phyloP scores from a whole-genome alignment of 805 yeast genomes.

The Sugiyamaella floridensis region DNA sequence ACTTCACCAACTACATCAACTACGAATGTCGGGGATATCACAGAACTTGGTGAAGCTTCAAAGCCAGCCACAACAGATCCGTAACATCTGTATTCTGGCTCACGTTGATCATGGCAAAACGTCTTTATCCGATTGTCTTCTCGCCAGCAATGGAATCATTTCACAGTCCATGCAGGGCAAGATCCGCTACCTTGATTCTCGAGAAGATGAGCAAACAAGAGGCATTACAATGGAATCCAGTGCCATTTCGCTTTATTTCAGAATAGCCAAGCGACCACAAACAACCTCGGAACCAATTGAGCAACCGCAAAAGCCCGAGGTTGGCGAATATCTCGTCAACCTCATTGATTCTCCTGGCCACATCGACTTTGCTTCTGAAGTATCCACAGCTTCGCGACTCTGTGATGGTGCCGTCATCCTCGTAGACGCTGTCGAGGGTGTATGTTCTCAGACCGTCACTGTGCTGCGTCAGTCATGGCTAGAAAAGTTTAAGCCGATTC shows the following conservation, averaged over 20 bases:
- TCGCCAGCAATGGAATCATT: conserved; percentile 94
- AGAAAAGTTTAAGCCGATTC: conserved; percentile 78
- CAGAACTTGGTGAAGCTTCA: conserved; percentile 63
- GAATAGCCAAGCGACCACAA: conserved; percentile 42
- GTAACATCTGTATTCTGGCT: conserved; percentile 92
- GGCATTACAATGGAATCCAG: conserved; percentile 98
- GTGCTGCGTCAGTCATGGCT: conserved; percentile 94
- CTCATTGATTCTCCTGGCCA: conserved; percentile 99
- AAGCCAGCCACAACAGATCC: conserved; percentile 56
- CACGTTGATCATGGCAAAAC: conserved; percentile 99
- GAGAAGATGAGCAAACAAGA: conserved; percentile 92
- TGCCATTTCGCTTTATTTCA: conserved; percentile 88
- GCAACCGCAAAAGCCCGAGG: conserved; percentile 19
- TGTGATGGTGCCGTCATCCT: conserved; percentile 96
- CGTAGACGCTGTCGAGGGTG: conserved; percentile 97
- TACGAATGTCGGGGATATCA: conserved; percentile 28
- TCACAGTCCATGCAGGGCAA: conserved; percentile 94
- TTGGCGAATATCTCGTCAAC: conserved; percentile 78
- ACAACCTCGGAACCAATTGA: conserved; percentile 8
- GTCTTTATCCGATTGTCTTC: conserved; percentile 80
- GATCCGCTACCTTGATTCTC: conserved; percentile 82
- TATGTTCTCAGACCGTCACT: conserved; percentile 93
- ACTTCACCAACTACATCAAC: too few species aligned
- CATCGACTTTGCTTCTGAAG: conserved; percentile 93
- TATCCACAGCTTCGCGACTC: conserved; percentile 87